Conservation (phyloP, 768 basidiomycete species). For the Leccinum broughii region DNA sequence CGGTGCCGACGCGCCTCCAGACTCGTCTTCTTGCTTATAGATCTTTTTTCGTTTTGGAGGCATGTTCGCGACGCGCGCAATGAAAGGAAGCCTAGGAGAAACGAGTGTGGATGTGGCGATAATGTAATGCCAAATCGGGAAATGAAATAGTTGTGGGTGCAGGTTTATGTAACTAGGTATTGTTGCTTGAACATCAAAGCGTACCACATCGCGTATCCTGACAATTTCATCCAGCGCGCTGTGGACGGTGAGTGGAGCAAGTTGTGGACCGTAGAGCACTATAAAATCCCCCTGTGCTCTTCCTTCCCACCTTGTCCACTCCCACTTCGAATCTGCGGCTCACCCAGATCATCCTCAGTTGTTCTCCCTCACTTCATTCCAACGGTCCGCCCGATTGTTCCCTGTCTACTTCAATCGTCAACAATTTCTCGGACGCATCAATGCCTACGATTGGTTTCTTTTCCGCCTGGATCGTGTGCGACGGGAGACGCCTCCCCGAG, state of each 20-base stretch:
- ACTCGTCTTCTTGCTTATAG: constrained; percentile 37
- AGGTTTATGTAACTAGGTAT: background rate
- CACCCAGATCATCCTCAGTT: background rate
- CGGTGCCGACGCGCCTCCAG: constrained; percentile 31
- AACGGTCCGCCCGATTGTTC: too few species aligned
- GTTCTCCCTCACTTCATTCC: background rate
- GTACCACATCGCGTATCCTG: background rate
- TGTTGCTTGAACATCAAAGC: constrained; percentile 6
- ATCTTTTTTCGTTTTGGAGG: constrained; percentile 29
- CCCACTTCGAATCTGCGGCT: background rate
- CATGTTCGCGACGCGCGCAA: background rate
- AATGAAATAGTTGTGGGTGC: background rate
- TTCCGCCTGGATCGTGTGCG: constrained; percentile 79
- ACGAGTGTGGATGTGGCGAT: background rate
- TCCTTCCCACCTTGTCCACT: too few species aligned
- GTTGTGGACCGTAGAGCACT: background rate
- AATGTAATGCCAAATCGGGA: background rate
- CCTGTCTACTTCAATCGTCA: background rate
- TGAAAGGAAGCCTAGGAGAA: background rate
- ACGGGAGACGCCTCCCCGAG: constrained; percentile 53
- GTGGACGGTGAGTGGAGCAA: too few species aligned
- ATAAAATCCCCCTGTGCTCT: too few species aligned
- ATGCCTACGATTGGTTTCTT: constrained; percentile 57
- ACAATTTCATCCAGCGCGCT: background rate
- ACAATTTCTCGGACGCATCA: background rate